Evolutionary conservation across 257 asterid species (phyloP).

Genomic region (Nicotiana undulata): DNA sequence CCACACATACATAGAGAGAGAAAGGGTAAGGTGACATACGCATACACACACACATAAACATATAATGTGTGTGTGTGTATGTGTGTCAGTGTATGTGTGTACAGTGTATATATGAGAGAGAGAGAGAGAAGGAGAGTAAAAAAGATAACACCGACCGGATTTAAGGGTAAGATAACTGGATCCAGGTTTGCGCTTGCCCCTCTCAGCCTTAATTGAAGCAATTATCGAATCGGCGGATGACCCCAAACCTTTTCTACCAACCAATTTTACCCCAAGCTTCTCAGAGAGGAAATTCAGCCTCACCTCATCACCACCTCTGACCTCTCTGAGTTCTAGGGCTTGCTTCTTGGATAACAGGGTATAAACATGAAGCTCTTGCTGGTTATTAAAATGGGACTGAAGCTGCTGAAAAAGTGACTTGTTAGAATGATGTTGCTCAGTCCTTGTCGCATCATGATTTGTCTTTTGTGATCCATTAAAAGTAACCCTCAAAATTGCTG

Average conservation of each 20-base stretch:
- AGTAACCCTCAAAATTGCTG: constrained; percentile 75
- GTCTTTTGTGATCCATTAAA: constrained; percentile 62
- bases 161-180: constrained; percentile 32
- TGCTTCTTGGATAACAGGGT: constrained; percentile 61
- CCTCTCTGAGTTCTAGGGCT: constrained; percentile 86
- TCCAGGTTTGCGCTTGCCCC: constrained; percentile 47
- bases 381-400: constrained; percentile 89
- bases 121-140: neutral
- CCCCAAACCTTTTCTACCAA: constrained; percentile 91
- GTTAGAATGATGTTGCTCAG: constrained; percentile 60
- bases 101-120: no score
- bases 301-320: constrained; percentile 83
- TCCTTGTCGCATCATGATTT: constrained; percentile 39
- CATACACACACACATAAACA: neutral
- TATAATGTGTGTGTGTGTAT: no score
- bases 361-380: constrained; percentile 84
- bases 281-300: constrained; percentile 61
- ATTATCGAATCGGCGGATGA: constrained; percentile 78
- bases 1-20: neutral
- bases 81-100: no score
- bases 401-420: constrained; percentile 88
- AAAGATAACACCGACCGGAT: constrained; percentile 52
- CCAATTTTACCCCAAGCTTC: constrained; percentile 68
- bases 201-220: constrained; percentile 71
- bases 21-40: neutral